Evolutionary conservation across 1,284 basidiomycete species (phyloP).

Genomic region (Ganoderma resinaceum): DNA sequence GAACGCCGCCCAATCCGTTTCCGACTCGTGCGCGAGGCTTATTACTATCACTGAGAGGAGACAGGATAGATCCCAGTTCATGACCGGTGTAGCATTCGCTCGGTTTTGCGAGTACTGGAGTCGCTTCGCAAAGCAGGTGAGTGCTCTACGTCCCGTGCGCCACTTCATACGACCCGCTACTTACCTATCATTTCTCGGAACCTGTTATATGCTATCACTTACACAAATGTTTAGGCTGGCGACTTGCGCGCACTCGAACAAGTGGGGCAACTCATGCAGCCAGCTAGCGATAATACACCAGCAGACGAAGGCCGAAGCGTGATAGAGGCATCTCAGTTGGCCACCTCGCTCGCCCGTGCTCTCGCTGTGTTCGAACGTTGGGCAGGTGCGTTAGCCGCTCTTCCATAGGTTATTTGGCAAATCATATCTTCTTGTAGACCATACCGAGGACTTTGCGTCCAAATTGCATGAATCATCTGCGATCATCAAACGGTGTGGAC

Average conservation of each 20-base stretch:
- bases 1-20: slow-evolving; percentile 47
- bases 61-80: slow-evolving; percentile 46
- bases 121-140: slow-evolving; percentile 42
- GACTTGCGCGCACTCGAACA: slow-evolving; percentile 57
- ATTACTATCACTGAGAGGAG: slow-evolving; percentile 45
- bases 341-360: slow-evolving; percentile 51
- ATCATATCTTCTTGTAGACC: slow-evolving; percentile 14
- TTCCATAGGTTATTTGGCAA: neutral
- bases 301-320: slow-evolving; percentile 29
- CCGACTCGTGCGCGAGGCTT: slow-evolving; percentile 50
- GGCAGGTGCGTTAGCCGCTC: slow-evolving; percentile 24
- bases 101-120: slow-evolving; percentile 66
- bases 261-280: slow-evolving; percentile 47
- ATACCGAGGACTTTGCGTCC: slow-evolving; percentile 21
- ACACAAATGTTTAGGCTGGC: slow-evolving; percentile 48
- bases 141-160: neutral
- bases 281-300: slow-evolving; percentile 37
- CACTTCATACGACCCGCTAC: neutral
- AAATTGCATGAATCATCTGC: slow-evolving; percentile 20
- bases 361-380: slow-evolving; percentile 46
- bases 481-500: slow-evolving; percentile 20
- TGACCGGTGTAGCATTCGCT: slow-evolving; percentile 58
- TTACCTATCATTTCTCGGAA: neutral
- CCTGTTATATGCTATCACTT: neutral
- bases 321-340: slow-evolving; percentile 48